Conservation (phyloP, 345 rosid species). For the Hibiscus syriacus region DNA sequence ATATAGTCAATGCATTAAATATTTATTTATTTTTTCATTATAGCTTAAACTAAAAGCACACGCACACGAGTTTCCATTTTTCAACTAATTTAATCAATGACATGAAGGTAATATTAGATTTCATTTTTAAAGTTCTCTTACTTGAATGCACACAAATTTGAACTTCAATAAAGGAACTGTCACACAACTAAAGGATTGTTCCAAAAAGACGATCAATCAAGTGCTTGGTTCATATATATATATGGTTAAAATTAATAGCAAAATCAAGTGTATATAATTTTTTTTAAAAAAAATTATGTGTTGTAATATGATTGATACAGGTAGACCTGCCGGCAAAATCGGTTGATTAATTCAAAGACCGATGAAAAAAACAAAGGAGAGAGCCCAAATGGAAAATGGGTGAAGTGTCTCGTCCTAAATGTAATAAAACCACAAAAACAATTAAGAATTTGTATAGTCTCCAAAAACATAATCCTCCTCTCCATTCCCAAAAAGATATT, state of each 20-base stretch:
- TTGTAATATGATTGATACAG: not conserved
- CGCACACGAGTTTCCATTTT: too few relatives aligned
- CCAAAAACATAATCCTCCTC: not conserved
- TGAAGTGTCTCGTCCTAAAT: not conserved
- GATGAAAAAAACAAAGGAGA: not conserved
- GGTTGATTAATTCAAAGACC: not conserved
- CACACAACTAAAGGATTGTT: not conserved
- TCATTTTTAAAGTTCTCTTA: too few relatives aligned
- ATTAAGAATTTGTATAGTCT: too few relatives aligned
- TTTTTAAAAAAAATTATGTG: not conserved
- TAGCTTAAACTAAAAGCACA: too few relatives aligned
- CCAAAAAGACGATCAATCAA: not conserved
- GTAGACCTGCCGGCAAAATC: slow-evolving; percentile 1
- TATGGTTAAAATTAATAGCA: not conserved
- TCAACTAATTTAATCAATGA: not conserved
- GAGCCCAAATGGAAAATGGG: not conserved
- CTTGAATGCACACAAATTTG: too few relatives aligned
- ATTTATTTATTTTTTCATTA: too few relatives aligned
- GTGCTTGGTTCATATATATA: too few relatives aligned
- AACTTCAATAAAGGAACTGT: not conserved
- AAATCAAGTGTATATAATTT: not conserved
- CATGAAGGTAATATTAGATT: too few relatives aligned
- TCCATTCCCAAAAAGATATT: not conserved
- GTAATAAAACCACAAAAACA: not conserved
- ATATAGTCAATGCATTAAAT: too few relatives aligned